Evolutionary conservation across 129 eudicot species (phyloP).

Genomic region (Tagetes erecta): DNA sequence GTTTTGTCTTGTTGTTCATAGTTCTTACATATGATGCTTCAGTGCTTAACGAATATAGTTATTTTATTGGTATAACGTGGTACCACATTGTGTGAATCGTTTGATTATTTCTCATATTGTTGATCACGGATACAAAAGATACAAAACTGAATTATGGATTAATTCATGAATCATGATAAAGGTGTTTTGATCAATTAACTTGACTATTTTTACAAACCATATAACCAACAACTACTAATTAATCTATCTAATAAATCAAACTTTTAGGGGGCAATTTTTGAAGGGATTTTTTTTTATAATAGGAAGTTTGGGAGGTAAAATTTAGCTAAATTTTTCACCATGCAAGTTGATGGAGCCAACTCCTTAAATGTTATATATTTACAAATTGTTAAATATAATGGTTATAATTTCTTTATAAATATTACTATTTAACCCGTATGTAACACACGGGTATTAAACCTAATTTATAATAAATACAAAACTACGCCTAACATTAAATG

Average conservation of each 20-base stretch:
- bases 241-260: too few relatives aligned
- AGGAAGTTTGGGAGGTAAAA: too few relatives aligned
- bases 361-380: too few relatives aligned
- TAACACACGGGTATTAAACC: too few relatives aligned
- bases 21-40: conserved; percentile 10
- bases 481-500: not conserved
- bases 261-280: too few relatives aligned
- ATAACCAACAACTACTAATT: not conserved
- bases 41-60: not conserved
- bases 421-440: too few relatives aligned
- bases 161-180: not conserved
- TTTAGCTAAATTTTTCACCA: too few relatives aligned
- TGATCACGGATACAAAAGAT: conserved; percentile 26
- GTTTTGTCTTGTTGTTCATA: conserved; percentile 9
- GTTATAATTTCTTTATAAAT: too few relatives aligned
- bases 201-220: not conserved
- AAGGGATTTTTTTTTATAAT: too few relatives aligned
- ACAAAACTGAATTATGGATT: not conserved
- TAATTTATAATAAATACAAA: too few relatives aligned
- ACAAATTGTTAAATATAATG: too few relatives aligned
- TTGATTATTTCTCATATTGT: conserved; percentile 19
- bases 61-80: conserved; percentile 1
- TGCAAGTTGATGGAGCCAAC: too few relatives aligned
- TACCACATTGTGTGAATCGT: conserved; percentile 27
- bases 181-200: not conserved